These are phyloP conservation scores for Grosmannia penicillata DNA, from an alignment of 2,329 filamentous ascomycete species.

Conservation along the genomic window DNA sequence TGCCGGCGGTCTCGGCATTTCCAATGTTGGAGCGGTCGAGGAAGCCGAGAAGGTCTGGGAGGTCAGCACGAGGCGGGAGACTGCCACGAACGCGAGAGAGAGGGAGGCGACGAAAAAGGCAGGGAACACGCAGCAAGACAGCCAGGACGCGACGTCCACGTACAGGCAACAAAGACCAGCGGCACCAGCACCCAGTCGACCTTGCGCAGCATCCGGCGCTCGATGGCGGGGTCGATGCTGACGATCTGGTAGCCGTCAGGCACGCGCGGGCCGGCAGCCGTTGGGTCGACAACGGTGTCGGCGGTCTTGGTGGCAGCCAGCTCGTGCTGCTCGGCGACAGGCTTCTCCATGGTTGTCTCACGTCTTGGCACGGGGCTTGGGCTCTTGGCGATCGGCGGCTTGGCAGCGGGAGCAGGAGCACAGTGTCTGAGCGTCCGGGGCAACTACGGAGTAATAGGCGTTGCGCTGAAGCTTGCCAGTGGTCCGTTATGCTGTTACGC, in stretches of 20 bases:
- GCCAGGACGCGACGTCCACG: no score
- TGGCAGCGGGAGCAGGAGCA: no score
- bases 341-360: conserved; percentile 7
- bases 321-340: conserved; percentile 1
- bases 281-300: not conserved
- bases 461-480: no score
- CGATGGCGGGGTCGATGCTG: conserved; percentile 15
- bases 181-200: conserved; percentile 18
- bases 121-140: not conserved
- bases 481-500: no score
- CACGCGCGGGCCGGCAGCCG: not conserved
- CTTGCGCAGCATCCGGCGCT: conserved; percentile 20
- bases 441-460: no score
- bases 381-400: no score
- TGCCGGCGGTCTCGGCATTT: conserved; percentile 13
- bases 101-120: no score
- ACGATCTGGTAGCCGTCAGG: conserved; percentile 4
- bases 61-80: not conserved
- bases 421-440: no score
- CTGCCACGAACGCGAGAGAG: no score
- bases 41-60: conserved; percentile 12
- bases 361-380: no score
- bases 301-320: not conserved
- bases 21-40: conserved; percentile 15
- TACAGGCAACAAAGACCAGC: conserved; percentile 18